These are phyloP conservation scores for Peronospora tabacina DNA, from an alignment of 352 stramenopile species.

Conservation along the genomic window DNA sequence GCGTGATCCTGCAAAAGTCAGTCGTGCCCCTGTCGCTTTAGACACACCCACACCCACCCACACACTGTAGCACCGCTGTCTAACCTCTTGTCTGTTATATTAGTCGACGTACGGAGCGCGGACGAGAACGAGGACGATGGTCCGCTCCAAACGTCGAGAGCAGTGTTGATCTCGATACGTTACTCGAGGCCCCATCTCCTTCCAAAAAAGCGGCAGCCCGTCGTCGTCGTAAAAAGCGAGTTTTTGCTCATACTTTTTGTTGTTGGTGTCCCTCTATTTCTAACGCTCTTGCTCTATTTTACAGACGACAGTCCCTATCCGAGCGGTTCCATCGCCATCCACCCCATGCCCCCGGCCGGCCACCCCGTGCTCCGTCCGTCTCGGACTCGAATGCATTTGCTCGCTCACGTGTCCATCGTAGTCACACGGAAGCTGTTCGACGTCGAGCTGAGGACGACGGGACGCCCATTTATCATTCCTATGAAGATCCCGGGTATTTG, in stretches of 20 bases:
- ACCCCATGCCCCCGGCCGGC: constrained; percentile 1
- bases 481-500: constrained; percentile 72
- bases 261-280: constrained; percentile 6
- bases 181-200: constrained; percentile 67
- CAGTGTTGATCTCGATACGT: constrained; percentile 70
- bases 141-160: constrained; percentile 60
- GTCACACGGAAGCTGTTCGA: constrained; percentile 24
- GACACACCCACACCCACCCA: too few relatives aligned
- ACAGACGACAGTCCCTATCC: constrained; percentile 30
- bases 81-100: neutral
- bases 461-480: constrained; percentile 57
- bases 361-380: constrained; percentile 16
- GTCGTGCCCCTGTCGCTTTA: constrained; percentile 8
- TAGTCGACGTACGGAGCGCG: constrained; percentile 15
- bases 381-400: constrained; percentile 22
- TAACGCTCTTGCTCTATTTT: constrained; percentile 3
- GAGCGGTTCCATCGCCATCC: constrained; percentile 26
- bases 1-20: constrained; percentile 37
- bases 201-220: constrained; percentile 16
- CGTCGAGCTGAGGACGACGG: constrained; percentile 31
- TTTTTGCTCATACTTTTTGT: neutral
- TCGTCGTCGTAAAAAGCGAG: constrained; percentile 53
- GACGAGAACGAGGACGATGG: constrained; percentile 53
- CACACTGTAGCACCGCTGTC: too few relatives aligned
- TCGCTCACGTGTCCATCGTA: constrained; percentile 26